Base-by-base conservation (phyloP, 805 yeast genomes). In the Ogataea minuta region DNA sequence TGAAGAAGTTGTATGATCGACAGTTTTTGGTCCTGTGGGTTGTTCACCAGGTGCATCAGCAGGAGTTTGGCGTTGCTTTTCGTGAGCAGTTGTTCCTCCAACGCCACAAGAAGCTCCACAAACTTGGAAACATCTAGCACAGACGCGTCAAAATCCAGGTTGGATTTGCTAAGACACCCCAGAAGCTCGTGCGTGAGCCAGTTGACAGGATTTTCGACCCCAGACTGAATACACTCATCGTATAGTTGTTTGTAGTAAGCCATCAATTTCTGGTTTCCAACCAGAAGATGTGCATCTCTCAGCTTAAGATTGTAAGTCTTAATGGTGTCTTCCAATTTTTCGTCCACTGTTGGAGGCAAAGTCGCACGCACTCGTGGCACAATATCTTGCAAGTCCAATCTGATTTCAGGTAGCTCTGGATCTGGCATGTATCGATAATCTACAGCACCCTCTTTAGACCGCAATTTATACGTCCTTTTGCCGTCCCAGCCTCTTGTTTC, bases 401-500 rank as follows among this genome's bases (percentile, higher is more conserved):
- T 43, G 4, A 90, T 62, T 1, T 64, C 60, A 0, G 93, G 89
- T 21, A 93, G 64, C 59, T 93, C 99, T 2, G 95, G 86, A 59
- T 93, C 99, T 0, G 98, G 96, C 73, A 91, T 82, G 57, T 89
- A 93, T 52, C 98, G 69, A 62, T 93, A 93, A 60, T 93, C 99
- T 9, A 85, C 73, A 0, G 86, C 75, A 27, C 76, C 75, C 58
- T 91, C 97, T 54, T 93, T 93, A 3, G 76, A 69, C 56, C 99
- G 75, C 34, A 84, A 63, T 34, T 74, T 70, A 31, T 72, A 68
- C 0, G 98, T 91, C 28, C 68, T 65, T 3, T 61, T 61, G 2
- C 96, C 97, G 53, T 83, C 81, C 96, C 97, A 93, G 13, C 96
- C 93, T 55, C 97, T 72, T 0, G 99, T 93, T 54, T 90, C 95